These are phyloP conservation scores for Podaxis carcinomalis DNA, from an alignment of 768 basidiomycete genomes.

Conservation along the genomic window DNA sequence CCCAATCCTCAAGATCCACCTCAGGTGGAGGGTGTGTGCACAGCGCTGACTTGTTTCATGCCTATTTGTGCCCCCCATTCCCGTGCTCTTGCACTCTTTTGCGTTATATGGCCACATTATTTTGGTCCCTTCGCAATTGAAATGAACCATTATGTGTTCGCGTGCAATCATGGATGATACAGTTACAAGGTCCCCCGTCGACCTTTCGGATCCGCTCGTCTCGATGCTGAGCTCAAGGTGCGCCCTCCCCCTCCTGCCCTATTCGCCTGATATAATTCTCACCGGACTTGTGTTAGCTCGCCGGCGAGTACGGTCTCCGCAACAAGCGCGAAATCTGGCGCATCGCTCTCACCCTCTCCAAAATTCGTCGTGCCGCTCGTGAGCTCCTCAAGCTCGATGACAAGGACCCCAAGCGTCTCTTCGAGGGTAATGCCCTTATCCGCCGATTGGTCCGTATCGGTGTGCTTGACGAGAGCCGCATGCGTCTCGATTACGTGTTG, in stretches of 20 bases:
- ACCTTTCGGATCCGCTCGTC: constrained; percentile 95
- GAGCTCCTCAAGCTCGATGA: constrained; percentile 99
- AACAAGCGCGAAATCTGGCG: constrained; percentile 99
- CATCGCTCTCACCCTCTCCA: constrained; percentile 95
- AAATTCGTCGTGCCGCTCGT: constrained; percentile 99
- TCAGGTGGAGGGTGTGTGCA: constrained; percentile 57
- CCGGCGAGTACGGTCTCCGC: constrained; percentile 99
- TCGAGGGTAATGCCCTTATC: constrained; percentile 98
- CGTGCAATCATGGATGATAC: constrained; percentile 20
- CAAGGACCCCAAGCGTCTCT: constrained; percentile 99
- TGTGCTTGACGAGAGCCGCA: constrained; percentile 97
- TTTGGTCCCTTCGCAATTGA: background rate
- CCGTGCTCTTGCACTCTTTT: constrained; percentile 34
- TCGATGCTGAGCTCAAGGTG: constrained; percentile 99
- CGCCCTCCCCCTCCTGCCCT: constrained; percentile 9
- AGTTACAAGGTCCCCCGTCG: constrained; percentile 99
- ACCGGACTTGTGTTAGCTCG: constrained; percentile 56
- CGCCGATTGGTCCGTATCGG: constrained; percentile 96
- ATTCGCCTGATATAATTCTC: background rate
- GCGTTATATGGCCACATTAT: constrained; percentile 2
- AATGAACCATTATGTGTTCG: background rate
- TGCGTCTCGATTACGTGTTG: constrained; percentile 99
- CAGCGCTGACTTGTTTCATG: constrained; percentile 45
- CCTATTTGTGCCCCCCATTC: constrained; percentile 61
- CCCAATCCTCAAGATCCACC: constrained; percentile 58